phyloP scores from a whole-genome alignment of 176 grass and related monocot species.

The Tillandsia fasciculata region DNA sequence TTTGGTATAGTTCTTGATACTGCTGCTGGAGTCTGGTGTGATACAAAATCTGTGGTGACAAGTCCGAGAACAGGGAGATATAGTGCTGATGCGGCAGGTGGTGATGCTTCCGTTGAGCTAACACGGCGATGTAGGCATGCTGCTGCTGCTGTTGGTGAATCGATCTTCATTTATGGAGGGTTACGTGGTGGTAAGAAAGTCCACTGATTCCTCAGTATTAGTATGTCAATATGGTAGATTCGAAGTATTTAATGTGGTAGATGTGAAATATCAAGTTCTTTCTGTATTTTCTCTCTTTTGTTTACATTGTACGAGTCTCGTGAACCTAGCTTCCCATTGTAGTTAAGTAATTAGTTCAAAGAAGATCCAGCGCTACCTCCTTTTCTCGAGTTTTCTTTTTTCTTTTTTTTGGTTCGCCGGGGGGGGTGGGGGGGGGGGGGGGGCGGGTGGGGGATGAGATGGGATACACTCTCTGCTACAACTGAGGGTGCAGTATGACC shows the following conservation, averaged over 20 bases:
- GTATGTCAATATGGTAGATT: background rate
- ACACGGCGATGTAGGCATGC: conserved; percentile 90
- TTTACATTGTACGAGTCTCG: background rate
- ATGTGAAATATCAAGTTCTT: background rate
- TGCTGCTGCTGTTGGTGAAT: conserved; percentile 92
- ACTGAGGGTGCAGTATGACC: too few relatives aligned
- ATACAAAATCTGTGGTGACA: conserved; percentile 90
- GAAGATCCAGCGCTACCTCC: background rate
- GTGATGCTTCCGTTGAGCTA: conserved; percentile 83
- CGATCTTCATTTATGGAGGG: conserved; percentile 98
- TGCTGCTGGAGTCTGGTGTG: conserved; percentile 96
- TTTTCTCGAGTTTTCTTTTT: background rate
- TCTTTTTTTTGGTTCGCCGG: background rate
- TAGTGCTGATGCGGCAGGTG: conserved; percentile 82
- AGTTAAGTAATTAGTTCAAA: background rate
- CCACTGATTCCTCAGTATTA: conserved; percentile 12
- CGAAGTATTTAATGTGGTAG: background rate
- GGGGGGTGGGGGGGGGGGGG: background rate
- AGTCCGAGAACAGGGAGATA: conserved; percentile 91
- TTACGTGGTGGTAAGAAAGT: conserved; percentile 70
- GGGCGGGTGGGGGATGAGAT: too few relatives aligned
- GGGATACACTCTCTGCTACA: too few relatives aligned
- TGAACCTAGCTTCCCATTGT: background rate
- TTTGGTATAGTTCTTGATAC: conserved; percentile 78
- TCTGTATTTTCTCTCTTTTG: background rate